Conservation (phyloP, 2,329 filamentous ascomycete genomes). For the Xylaria sp. region DNA sequence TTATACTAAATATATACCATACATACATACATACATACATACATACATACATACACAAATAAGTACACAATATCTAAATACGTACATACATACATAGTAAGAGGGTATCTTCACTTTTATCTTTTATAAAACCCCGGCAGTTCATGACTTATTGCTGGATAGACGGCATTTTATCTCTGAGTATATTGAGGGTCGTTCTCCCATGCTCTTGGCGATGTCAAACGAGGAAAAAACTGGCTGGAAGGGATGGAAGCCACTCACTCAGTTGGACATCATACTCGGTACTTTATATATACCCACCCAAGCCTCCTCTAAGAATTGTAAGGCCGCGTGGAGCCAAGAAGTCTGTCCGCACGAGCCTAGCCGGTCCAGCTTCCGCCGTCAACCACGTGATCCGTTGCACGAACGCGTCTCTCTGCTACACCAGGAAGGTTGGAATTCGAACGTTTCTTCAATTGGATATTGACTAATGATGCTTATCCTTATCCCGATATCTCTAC, state of each 20-base stretch:
- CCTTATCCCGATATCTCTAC: not conserved
- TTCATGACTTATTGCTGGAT: constrained; percentile 4
- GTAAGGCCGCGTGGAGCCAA: constrained; percentile 6
- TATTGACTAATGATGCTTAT: not conserved
- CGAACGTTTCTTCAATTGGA: not conserved
- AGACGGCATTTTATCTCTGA: not conserved
- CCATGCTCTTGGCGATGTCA: constrained; percentile 4
- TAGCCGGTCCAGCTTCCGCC: not conserved
- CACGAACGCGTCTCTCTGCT: not conserved
- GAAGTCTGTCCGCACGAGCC: constrained; percentile 13
- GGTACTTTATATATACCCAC: not conserved
- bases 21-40: no score
- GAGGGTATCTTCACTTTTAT: not conserved
- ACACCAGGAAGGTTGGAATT: not conserved
- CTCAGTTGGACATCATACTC: constrained; percentile 8
- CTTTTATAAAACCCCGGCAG: not conserved
- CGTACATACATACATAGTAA: not conserved
- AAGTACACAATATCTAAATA: no score
- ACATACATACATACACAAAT: not conserved
- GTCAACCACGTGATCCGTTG: constrained; percentile 7
- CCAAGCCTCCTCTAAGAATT: not conserved
- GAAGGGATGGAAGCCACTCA: not conserved
- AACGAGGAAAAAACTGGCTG: constrained; percentile 19
- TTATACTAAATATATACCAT: not conserved
- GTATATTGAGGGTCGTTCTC: not conserved